Percentiles rank a stretch among this genome's conserved stretches.
Evolutionary conservation across 495 filamentous ascomycete genomes (phyloP).

Genomic region (Umbilicaria muhlenbergii): DNA sequence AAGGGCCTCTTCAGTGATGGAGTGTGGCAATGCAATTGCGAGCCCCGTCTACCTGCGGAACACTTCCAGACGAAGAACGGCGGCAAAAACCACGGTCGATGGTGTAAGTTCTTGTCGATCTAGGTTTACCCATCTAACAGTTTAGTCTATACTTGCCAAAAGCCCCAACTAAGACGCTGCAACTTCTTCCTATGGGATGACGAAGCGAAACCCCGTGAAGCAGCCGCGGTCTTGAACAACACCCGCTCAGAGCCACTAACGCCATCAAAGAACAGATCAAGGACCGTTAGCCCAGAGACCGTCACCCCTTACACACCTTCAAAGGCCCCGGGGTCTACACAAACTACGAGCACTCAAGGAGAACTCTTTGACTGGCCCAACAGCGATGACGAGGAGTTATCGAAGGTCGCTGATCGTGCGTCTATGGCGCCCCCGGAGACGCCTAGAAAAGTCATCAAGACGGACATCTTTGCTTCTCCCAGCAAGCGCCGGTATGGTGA

Average conservation of each 20-base stretch:
- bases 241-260: slow-evolving; percentile 23
- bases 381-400: slow-evolving; percentile 21
- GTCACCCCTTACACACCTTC: slow-evolving; percentile 16
- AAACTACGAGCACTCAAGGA: slow-evolving; percentile 15
- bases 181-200: slow-evolving; percentile 59
- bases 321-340: slow-evolving; percentile 18
- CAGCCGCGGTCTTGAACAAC: slow-evolving; percentile 32
- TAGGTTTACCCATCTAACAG: slow-evolving; percentile 1
- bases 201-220: slow-evolving; percentile 42
- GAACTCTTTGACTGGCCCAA: slow-evolving; percentile 29
- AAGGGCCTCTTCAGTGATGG: slow-evolving; percentile 41
- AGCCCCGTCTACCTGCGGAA: slow-evolving; percentile 41
- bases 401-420: slow-evolving; percentile 7
- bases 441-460: slow-evolving; percentile 30
- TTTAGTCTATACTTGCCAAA: slow-evolving; percentile 50
- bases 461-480: slow-evolving; percentile 30
- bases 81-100: slow-evolving; percentile 46
- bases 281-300: slow-evolving; percentile 4
- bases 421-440: slow-evolving; percentile 23
- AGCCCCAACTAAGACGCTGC: slow-evolving; percentile 34
- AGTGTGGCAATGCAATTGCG: slow-evolving; percentile 51
- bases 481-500: slow-evolving; percentile 35
- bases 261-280: slow-evolving; percentile 2
- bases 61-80: slow-evolving; percentile 49
- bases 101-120: slow-evolving; percentile 24